Conservation (phyloP, 2,329 filamentous ascomycete species). For the Ascochyta pisi region DNA sequence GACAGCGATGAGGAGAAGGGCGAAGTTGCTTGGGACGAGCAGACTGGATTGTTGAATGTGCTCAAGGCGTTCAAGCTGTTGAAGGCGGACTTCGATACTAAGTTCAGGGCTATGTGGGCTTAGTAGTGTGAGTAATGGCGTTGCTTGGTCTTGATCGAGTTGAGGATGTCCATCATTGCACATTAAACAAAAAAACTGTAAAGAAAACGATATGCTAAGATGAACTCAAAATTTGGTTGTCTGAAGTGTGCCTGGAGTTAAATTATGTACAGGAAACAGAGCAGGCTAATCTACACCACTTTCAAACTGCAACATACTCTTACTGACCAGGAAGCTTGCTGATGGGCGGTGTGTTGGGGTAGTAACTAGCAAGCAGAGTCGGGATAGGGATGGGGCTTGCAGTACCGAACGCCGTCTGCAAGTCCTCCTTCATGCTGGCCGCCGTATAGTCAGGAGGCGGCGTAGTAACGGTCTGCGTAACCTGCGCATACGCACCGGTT, state of each 20-base stretch:
- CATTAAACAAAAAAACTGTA: neutral
- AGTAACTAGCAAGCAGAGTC: slow-evolving; percentile 51
- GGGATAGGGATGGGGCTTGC: slow-evolving; percentile 52
- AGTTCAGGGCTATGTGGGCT: slow-evolving; percentile 69
- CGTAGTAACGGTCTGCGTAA: slow-evolving; percentile 44
- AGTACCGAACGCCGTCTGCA: slow-evolving; percentile 40
- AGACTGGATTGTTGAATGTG: slow-evolving; percentile 61
- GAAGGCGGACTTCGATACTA: slow-evolving; percentile 67
- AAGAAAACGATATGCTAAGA: neutral
- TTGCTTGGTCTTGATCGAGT: neutral
- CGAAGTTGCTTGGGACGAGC: slow-evolving; percentile 53
- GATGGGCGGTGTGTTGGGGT: slow-evolving; percentile 46
- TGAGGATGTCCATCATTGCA: neutral
- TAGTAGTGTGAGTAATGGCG: slow-evolving; percentile 36
- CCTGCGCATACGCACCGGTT: slow-evolving; percentile 38
- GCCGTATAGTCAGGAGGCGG: slow-evolving; percentile 50
- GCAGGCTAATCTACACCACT: neutral
- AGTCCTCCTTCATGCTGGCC: slow-evolving; percentile 44
- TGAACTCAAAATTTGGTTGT: neutral
- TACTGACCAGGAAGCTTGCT: slow-evolving; percentile 36
- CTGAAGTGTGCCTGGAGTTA: neutral
- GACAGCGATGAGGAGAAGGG: slow-evolving; percentile 32
- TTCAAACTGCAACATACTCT: neutral
- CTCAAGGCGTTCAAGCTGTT: slow-evolving; percentile 65
- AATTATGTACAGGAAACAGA: neutral